Evolutionary conservation across 495 filamentous ascomycete species (phyloP).

Genomic region (Polyplosphaeria fusca): DNA sequence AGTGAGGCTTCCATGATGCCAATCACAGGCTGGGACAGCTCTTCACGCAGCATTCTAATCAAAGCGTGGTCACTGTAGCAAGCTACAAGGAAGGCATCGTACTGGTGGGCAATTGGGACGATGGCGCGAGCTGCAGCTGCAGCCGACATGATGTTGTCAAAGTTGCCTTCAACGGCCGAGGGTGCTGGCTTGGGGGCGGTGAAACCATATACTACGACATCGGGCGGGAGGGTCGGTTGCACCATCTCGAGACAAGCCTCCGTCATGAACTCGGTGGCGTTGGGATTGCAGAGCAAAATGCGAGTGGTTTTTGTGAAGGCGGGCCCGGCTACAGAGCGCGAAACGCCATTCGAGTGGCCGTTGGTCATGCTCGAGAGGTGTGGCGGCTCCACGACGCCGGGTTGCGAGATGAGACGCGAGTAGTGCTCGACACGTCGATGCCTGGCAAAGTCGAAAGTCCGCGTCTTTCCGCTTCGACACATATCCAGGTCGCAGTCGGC

Average conservation of each 20-base stretch:
- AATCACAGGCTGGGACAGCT: conserved; percentile 45
- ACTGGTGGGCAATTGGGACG: conserved; percentile 41
- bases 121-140: conserved; percentile 44
- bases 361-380: neutral
- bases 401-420: conserved; percentile 38
- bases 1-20: conserved; percentile 48
- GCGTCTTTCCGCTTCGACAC: conserved; percentile 44
- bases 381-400: conserved; percentile 47
- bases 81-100: conserved; percentile 51
- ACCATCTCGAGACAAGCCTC: conserved; percentile 44
- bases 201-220: conserved; percentile 47
- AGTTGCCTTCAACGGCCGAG: conserved; percentile 47
- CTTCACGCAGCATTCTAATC: conserved; percentile 49
- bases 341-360: neutral
- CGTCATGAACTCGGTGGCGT: conserved; percentile 50
- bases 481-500: conserved; percentile 47
- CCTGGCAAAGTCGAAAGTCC: conserved; percentile 48
- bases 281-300: conserved; percentile 51
- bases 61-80: conserved; percentile 53
- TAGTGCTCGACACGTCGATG: conserved; percentile 50
- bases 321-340: conserved; percentile 7
- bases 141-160: conserved; percentile 47
- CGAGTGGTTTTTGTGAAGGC: conserved; percentile 34
- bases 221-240: conserved; percentile 42
- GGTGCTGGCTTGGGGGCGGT: conserved; percentile 47